phyloP scores from a whole-genome alignment of 129 eudicot species.

The Flaveria ramosissima region DNA sequence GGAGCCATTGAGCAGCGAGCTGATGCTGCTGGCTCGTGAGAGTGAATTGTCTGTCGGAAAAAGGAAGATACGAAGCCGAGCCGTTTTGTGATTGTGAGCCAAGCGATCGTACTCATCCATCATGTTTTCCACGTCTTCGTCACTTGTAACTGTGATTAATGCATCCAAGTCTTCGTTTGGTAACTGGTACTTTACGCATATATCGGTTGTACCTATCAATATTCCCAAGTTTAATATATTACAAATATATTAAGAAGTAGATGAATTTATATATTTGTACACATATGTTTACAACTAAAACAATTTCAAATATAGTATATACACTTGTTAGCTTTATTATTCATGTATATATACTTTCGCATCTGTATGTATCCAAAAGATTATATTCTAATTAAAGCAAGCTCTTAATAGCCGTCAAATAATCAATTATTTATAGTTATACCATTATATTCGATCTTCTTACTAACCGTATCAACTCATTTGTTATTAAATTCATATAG shows the following conservation, averaged over 20 bases:
- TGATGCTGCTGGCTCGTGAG: slow-evolving; percentile 71
- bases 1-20: slow-evolving; percentile 83
- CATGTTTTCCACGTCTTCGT: slow-evolving; percentile 96
- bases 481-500: no score
- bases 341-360: no score
- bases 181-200: slow-evolving; percentile 84
- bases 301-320: no score
- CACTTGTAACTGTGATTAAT: slow-evolving; percentile 67
- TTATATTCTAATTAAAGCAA: no score
- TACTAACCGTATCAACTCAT: no score
- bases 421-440: no score
- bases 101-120: slow-evolving; percentile 88
- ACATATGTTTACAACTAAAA: no score
- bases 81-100: slow-evolving; percentile 46
- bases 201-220: slow-evolving; percentile 45
- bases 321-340: no score
- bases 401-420: no score
- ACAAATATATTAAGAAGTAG: no score
- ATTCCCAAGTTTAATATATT: not conserved
- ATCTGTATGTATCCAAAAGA: not conserved
- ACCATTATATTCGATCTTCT: no score
- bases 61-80: slow-evolving; percentile 79
- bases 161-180: slow-evolving; percentile 94
- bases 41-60: slow-evolving; percentile 48
- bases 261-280: not conserved